Evolutionary conservation across 2,329 filamentous ascomycete genomes (phyloP).

Genomic region (Dothistroma septosporum): DNA sequence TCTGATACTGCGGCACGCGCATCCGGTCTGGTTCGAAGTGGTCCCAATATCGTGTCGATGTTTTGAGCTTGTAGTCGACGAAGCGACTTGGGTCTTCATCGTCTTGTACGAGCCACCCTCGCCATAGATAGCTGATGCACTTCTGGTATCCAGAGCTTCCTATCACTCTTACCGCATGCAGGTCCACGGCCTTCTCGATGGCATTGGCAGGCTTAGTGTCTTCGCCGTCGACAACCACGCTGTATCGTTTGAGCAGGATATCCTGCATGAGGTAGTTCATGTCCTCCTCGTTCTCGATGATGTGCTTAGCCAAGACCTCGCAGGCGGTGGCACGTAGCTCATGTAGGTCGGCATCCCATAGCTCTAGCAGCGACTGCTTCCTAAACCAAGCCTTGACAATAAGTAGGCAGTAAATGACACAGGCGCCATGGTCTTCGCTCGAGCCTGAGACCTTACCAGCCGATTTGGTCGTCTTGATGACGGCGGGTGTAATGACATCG

Average conservation of each 20-base stretch:
- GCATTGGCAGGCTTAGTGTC: constrained; percentile 76
- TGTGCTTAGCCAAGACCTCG: constrained; percentile 83
- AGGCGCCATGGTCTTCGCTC: constrained; percentile 60
- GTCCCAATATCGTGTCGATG: constrained; percentile 68
- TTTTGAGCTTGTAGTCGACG: constrained; percentile 78
- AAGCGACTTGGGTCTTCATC: constrained; percentile 87
- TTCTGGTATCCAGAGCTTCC: constrained; percentile 93
- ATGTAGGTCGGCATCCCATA: constrained; percentile 90
- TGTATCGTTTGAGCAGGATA: constrained; percentile 83
- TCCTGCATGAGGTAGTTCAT: constrained; percentile 72
- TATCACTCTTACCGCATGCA: constrained; percentile 85
- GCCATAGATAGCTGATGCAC: constrained; percentile 89
- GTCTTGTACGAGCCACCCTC: constrained; percentile 94
- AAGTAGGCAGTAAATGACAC: constrained; percentile 79
- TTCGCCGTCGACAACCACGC: constrained; percentile 67
- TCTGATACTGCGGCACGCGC: constrained; percentile 89
- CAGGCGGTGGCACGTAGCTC: constrained; percentile 74
- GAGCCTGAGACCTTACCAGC: constrained; percentile 55
- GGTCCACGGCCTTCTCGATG: constrained; percentile 86
- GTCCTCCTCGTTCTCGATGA: constrained; percentile 82
- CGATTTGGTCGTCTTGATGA: constrained; percentile 74
- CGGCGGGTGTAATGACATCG: constrained; percentile 73
- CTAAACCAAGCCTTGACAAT: constrained; percentile 73
- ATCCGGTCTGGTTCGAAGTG: constrained; percentile 95
- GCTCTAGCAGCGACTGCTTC: constrained; percentile 70